Conservation (phyloP, 164 flowering plant species). For the Malania oleifera region DNA sequence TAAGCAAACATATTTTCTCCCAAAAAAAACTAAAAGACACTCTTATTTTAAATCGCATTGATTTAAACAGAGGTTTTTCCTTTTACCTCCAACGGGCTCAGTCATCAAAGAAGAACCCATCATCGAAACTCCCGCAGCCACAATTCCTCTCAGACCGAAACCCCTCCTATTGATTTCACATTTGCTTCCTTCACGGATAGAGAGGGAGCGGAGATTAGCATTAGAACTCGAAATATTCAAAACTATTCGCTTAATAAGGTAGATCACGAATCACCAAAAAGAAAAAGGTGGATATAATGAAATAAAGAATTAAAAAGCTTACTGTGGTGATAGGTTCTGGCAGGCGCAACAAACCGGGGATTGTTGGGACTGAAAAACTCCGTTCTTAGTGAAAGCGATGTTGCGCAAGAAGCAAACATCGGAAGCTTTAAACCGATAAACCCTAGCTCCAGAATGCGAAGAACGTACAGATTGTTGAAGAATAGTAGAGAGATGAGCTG, state of each 20-base stretch:
- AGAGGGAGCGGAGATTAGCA: background rate
- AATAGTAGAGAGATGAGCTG: background rate
- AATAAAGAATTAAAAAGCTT: background rate
- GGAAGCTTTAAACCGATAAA: background rate
- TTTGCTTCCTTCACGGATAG: conserved; percentile 38
- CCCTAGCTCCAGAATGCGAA: conserved; percentile 1
- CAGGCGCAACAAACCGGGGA: conserved; percentile 21
- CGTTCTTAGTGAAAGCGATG: conserved; percentile 25
- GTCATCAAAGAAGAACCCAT: conserved; percentile 39
- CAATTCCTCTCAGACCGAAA: conserved; percentile 55
- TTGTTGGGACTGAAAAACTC: conserved; percentile 25
- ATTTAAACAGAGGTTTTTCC: too few relatives aligned
- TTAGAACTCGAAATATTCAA: background rate
- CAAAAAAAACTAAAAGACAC: too few relatives aligned
- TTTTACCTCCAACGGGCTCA: conserved; percentile 50
- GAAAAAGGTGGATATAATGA: background rate
- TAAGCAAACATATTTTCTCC: too few relatives aligned
- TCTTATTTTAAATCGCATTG: too few relatives aligned
- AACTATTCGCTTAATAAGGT: too few relatives aligned
- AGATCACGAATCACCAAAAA: too few relatives aligned
- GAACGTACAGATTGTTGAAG: background rate
- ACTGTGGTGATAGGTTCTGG: conserved; percentile 14
- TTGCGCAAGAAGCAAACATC: conserved; percentile 39
- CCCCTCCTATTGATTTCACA: conserved; percentile 64
- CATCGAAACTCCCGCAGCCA: conserved; percentile 58